These are phyloP conservation scores for Pseudogymnoascus sp. DNA, from an alignment of 2,329 filamentous ascomycete genomes.

Conservation along the genomic window DNA sequence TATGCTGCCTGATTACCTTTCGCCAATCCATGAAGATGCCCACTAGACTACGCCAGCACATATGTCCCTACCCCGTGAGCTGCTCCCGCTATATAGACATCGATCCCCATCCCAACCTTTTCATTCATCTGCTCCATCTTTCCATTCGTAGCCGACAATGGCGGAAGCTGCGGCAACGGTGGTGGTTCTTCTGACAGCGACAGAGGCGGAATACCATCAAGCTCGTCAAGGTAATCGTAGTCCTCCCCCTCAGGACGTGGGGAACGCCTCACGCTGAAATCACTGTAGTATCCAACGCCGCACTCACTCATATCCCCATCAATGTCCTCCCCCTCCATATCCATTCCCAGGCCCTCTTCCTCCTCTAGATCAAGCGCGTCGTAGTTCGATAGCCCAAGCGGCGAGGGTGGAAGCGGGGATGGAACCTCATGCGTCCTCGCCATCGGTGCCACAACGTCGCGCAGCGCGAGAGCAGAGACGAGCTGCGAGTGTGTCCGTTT, in stretches of 20 bases:
- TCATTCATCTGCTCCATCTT: conserved; percentile 26
- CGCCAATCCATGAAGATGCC: conserved; percentile 3
- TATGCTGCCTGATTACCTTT: neutral
- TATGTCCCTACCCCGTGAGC: neutral
- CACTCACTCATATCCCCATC: conserved; percentile 13
- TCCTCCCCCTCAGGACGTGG: conserved; percentile 20
- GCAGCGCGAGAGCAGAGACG: conserved; percentile 21
- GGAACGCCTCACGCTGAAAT: conserved; percentile 29
- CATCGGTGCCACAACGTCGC: conserved; percentile 23
- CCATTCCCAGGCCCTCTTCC: conserved; percentile 15
- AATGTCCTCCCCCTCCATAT: conserved; percentile 15
- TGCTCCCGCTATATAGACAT: neutral
- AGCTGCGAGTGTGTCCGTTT: conserved; percentile 14
- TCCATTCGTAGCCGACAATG: neutral
- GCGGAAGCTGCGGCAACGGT: conserved; percentile 19
- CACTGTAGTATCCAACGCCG: conserved; percentile 21
- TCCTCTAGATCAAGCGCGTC: conserved; percentile 30
- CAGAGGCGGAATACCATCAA: conserved; percentile 27
- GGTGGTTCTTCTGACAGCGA: conserved; percentile 23
- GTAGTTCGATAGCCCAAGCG: conserved; percentile 29
- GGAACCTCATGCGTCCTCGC: conserved; percentile 21
- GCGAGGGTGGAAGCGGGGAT: conserved; percentile 24
- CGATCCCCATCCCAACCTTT: conserved; percentile 14
- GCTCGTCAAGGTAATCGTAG: conserved; percentile 28
- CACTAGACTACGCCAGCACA: neutral